phyloP scores from a whole-genome alignment of 306 rosid species.

The Lotus japonicus region DNA sequence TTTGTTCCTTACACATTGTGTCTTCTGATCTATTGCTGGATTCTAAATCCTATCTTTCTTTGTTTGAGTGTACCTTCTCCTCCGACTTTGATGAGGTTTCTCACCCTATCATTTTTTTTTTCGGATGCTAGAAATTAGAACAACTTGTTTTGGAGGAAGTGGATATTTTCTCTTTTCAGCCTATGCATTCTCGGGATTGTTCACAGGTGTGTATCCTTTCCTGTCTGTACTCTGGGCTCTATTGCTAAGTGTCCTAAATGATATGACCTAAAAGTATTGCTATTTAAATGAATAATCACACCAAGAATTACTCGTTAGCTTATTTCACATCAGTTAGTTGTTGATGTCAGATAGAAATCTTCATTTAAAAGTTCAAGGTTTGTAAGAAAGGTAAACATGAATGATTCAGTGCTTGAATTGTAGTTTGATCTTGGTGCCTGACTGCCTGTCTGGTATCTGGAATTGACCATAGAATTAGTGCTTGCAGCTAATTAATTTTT shows the following conservation, averaged over 20 bases:
- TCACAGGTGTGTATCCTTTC: constrained; percentile 49
- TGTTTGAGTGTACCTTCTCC: neutral
- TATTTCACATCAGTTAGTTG: neutral
- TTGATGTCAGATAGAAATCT: neutral
- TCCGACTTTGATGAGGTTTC: neutral
- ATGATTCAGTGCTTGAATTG: neutral
- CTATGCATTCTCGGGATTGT: constrained; percentile 88
- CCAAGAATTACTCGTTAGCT: neutral
- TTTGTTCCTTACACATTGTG: neutral
- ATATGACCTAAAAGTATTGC: neutral
- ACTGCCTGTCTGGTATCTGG: neutral
- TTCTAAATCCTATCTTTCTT: neutral
- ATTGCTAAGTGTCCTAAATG: neutral
- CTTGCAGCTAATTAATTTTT: neutral
- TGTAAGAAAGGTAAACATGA: neutral
- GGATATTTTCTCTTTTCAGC: constrained; percentile 77
- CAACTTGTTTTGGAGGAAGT: constrained; percentile 57
- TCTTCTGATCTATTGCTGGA: neutral
- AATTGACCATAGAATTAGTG: neutral
- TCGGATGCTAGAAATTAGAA: constrained; percentile 60
- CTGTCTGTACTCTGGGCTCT: neutral
- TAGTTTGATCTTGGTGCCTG: neutral
- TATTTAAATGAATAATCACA: neutral
- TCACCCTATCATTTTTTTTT: neutral
- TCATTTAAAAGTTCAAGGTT: neutral